These are phyloP conservation scores for Lipomyces mesembrius DNA, from an alignment of 805 yeast species.

Conservation along the genomic window DNA sequence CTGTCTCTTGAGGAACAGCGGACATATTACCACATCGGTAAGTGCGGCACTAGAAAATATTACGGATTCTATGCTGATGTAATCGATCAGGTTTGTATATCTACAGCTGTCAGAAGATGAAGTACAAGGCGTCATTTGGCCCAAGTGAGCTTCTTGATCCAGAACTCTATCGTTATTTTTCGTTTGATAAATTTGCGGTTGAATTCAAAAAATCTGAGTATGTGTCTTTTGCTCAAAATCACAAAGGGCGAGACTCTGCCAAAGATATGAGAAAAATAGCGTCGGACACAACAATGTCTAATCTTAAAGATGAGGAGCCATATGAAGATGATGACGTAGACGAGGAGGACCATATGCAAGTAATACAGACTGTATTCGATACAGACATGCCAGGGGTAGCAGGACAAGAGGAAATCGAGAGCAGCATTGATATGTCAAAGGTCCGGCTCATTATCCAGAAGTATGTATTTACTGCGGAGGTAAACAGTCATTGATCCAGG, in stretches of 20 bases:
- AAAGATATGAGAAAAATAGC: neutral
- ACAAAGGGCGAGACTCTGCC: constrained; percentile 39
- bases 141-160: constrained; percentile 48
- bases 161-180: constrained; percentile 20
- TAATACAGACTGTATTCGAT: constrained; percentile 11
- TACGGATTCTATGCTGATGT: neutral
- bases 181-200: constrained; percentile 27
- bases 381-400: constrained; percentile 25
- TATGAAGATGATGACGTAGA: constrained; percentile 15
- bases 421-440: neutral
- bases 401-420: constrained; percentile 2
- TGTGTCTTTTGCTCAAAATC: constrained; percentile 26
- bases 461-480: constrained; percentile 5
- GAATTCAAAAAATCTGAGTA: constrained; percentile 27
- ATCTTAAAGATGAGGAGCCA: neutral
- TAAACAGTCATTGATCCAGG: neutral
- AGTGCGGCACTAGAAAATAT: neutral
- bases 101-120: constrained; percentile 80
- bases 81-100: constrained; percentile 60
- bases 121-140: constrained; percentile 68
- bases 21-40: constrained; percentile 68
- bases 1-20: constrained; percentile 55
- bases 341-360: constrained; percentile 5
- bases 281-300: neutral
- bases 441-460: constrained; percentile 8